These are phyloP conservation scores for Penicillium sp. DNA, from an alignment of 2,329 filamentous ascomycete genomes.

Conservation along the genomic window DNA sequence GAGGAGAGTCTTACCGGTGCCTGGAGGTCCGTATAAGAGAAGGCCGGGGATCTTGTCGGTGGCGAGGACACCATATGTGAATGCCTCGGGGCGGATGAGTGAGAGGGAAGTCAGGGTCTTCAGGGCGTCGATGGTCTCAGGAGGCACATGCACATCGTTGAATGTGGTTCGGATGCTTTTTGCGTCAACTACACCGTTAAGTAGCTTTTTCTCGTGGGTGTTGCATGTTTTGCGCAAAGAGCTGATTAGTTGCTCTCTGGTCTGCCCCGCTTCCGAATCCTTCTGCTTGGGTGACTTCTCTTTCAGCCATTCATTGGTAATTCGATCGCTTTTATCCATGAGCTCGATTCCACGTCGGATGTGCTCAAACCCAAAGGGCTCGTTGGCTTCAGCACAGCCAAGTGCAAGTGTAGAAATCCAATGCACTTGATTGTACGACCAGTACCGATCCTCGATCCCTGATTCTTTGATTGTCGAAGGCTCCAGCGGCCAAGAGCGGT, in stretches of 20 bases:
- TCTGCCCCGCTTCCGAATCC: slow-evolving; percentile 32
- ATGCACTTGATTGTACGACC: slow-evolving; percentile 61
- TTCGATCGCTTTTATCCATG: slow-evolving; percentile 42
- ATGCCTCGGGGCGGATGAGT: slow-evolving; percentile 85
- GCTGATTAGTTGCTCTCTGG: slow-evolving; percentile 44
- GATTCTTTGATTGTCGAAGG: slow-evolving; percentile 31
- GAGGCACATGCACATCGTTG: slow-evolving; percentile 75
- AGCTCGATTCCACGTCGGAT: slow-evolving; percentile 36
- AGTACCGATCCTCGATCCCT: slow-evolving; percentile 52
- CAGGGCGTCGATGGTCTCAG: slow-evolving; percentile 79
- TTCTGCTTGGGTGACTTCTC: slow-evolving; percentile 32
- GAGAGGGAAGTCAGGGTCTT: slow-evolving; percentile 87
- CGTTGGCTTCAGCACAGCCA: slow-evolving; percentile 47
- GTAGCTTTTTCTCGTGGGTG: slow-evolving; percentile 75
- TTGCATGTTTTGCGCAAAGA: slow-evolving; percentile 60
- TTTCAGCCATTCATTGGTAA: slow-evolving; percentile 38
- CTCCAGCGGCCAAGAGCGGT: slow-evolving; percentile 32
- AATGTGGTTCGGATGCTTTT: slow-evolving; percentile 84
- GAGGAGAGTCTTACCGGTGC: slow-evolving; percentile 61
- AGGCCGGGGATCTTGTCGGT: slow-evolving; percentile 88
- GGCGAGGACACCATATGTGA: slow-evolving; percentile 88
- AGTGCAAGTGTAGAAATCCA: slow-evolving; percentile 55
- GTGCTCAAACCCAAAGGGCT: slow-evolving; percentile 39
- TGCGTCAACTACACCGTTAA: slow-evolving; percentile 77
- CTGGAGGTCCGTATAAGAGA: slow-evolving; percentile 80